A percentile compares a stretch with the other conserved stretches of the same genome.
Evolutionary conservation across 148 eudicot species (phyloP).

Genomic region (Rheum nobile): DNA sequence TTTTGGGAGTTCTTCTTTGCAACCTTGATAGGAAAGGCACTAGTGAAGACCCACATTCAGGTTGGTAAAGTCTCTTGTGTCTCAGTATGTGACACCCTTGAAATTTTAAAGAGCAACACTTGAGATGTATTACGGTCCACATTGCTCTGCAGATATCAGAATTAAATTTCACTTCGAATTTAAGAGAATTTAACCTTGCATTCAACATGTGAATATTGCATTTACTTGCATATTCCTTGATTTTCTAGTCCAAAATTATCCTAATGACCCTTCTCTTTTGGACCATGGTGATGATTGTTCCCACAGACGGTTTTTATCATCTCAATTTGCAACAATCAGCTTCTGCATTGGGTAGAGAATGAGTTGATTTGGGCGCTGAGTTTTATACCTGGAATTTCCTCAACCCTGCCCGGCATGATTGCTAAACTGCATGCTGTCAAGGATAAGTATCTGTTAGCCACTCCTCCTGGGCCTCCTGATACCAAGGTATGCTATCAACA

Average conservation of each 20-base stretch:
- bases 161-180: neutral
- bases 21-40: conserved; percentile 84
- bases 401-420: conserved; percentile 46
- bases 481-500: conserved; percentile 31
- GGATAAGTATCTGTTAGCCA: conserved; percentile 65
- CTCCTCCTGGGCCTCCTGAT: conserved; percentile 46
- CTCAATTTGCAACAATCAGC: conserved; percentile 94
- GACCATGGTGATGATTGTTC: neutral
- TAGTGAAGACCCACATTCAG: conserved; percentile 96
- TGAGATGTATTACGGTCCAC: neutral
- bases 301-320: conserved; percentile 85
- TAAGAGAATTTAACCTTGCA: neutral
- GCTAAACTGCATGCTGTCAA: conserved; percentile 68
- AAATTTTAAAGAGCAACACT: neutral
- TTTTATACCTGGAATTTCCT: conserved; percentile 63
- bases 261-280: conserved; percentile 4
- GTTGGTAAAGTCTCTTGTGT: conserved; percentile 21
- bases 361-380: conserved; percentile 79
- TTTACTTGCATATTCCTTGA: neutral
- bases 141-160: neutral
- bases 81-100: neutral
- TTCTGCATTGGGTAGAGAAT: conserved; percentile 85
- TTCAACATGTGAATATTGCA: neutral
- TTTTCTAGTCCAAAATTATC: conserved; percentile 1
- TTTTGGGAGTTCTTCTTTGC: conserved; percentile 96